Evolutionary conservation across 768 basidiomycete genomes (phyloP), one percentile per base, ranked within the genome.

Genomic region (Leucocoprinus leucothites): DNA sequence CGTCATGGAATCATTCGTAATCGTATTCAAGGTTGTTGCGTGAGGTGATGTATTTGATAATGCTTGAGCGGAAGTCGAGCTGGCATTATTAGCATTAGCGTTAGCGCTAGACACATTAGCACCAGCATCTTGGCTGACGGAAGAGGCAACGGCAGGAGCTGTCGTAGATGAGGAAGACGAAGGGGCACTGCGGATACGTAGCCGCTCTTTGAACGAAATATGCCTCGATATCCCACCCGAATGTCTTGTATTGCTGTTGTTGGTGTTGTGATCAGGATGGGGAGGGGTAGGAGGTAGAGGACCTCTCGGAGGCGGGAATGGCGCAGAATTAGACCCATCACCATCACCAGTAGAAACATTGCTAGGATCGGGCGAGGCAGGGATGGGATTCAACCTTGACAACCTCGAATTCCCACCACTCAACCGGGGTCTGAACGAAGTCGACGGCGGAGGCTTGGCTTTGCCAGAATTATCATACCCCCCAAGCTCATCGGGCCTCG

Each of bases 111-210:
- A 63, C 63, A 60, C 58, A 66, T 58, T 9, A 65, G 57, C 25
- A 65, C 65, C 18, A 60, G 38, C 38, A 38, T 38, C 38, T 38
- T 38, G 38, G 38, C 58, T 31, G 60, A 58, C 14, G 66, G 59
- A 11, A 67, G 60, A 26, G 31, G 31, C 5, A 31, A 11, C 9
- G 67, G 22, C 1, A 24, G 43, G 9, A 13, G 24, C 24, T 14
- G 4, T 54, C 2, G 71, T 58, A 9, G 70, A 57, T 11, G 62
- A 46, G 2, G 72, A 62, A 26, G 66, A 47, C 9, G 83, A 69
- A 21, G 85, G 85, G 3, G 85, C 76, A 63, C 86, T 89, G 48
- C 84, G 77, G 48, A 86, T 82, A 48, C 89, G 84, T 51, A 89
- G 62, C 31, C 89, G 85, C 58, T 82, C 82, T 61, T 78, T 82